Evolutionary conservation across 768 basidiomycete genomes (phyloP), one percentile per base, ranked within the genome.

Genomic region (Hebeloma cylindrosporum): DNA sequence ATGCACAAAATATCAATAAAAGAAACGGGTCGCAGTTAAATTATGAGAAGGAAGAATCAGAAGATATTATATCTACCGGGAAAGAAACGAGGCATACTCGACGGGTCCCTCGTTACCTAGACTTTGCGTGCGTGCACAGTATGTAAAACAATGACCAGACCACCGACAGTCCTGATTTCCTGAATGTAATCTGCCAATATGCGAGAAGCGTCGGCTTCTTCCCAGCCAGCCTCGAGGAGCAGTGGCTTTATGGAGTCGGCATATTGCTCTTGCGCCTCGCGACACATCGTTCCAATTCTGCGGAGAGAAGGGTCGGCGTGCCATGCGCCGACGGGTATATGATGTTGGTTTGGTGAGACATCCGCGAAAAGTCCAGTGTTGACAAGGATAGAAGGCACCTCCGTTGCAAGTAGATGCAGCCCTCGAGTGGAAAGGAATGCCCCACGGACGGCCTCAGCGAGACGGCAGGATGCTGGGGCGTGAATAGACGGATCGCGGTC

Each of bases 271-370:
- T 76, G 66, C 5, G 64, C 61, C 2, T 55, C 60, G 21, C 74
- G 66, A 52, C 73, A 73, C 1, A 52, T 61, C 22, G 49, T 60
- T 1, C 83, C 85, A 1, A 83, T 53, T 8, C 38, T 29, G 48
- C 50, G 60, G 54, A 68, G 47, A 21, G 38, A 40, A 2, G 64
- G 52, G 38, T 76, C 67, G 0, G 35, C 26, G 35, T 63, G 68
- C 83, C 80, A 83, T 7, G 64, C 61, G 4, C 85, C 85, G 17
- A 87, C 67, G 7, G 83, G 83, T 46, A 85, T 68, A 58, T 63
- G 51, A 47, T 67, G 58, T 2, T 50, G 43, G 22, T 57, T 55
- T 5, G 64, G 29, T 4, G 64, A 58, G 43, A 79, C 68, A 14
- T 70, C 63, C 0, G 47, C 57, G 57, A 85, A 87, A 9, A 50